Base-by-base conservation (phyloP, 192 early-diverging fungal species). In the Gonapodya prolifera region DNA sequence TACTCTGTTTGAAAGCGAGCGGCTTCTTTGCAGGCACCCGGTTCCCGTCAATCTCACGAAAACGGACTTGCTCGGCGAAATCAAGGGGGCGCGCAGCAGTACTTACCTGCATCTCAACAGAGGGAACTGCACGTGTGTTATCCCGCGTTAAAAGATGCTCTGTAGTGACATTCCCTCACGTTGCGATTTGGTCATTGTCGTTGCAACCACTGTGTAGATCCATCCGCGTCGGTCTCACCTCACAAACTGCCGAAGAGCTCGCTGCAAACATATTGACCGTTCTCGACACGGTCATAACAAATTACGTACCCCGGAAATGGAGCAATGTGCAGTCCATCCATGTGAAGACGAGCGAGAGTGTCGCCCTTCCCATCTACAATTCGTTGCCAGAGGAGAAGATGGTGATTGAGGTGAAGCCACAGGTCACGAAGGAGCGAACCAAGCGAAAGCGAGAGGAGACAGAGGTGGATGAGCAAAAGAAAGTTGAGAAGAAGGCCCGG, bases 311-410 rank as follows among this genome's bases (percentile, higher is more conserved):
- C 2, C 86, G 91, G 77, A 86, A 89, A 69, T 95, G 93, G 91
- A 35, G 69, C 61, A 96, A 95, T 84, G 88, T 99, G 76, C 92
- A 91, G 81, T 89, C 94, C 8, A 86, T 99, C 70, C 82, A 89
- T 35, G 83, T 99, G 84, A 97, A 97, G 84, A 91, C 93, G 2
- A 86, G 83, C 69, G 86, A 88, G 16, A 95, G 95, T 8, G 83
- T 88, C 18, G 86, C 91, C 34, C 86, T 99, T 78, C 97, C 97
- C 1, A 83, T 99, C 61, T 97, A 87, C 83, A 91, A 91, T 80
- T 83, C 89, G 13, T 82, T 91, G 1, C 90, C 90, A 23, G 84
- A 85, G 23, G 45, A 61, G 45, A 61, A 61, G 45, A 61, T 61
- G 45, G 45, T 61, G 45, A 61, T 61, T 23, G 45, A 61, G 45